Conservation (phyloP, 768 basidiomycete genomes). For the Boletus coccyginus region DNA sequence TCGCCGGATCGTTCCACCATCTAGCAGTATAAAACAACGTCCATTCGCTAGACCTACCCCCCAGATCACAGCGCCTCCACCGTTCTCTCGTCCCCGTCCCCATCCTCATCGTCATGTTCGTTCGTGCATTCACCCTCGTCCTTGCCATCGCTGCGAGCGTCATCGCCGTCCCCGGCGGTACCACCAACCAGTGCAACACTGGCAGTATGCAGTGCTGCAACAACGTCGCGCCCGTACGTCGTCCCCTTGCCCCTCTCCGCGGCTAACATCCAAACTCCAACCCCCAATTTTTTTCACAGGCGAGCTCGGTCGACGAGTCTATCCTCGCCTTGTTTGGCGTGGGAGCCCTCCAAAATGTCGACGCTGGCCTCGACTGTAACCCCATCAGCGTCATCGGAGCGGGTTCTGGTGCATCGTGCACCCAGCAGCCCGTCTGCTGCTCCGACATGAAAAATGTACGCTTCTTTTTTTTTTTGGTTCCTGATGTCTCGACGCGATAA, state of each 20-base stretch:
- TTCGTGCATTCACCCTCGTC: slow-evolving; percentile 7
- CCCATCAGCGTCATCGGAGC: not conserved
- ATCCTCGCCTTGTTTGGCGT: not conserved
- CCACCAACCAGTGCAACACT: slow-evolving; percentile 10
- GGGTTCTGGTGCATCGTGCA: not conserved
- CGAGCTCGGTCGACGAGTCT: rapidly evolving
- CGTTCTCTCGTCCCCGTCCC: not conserved
- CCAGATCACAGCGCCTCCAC: not conserved
- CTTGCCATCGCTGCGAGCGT: slow-evolving; percentile 10
- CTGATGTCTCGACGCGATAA: not conserved
- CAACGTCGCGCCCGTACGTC: not conserved
- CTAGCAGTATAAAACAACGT: slow-evolving; percentile 19
- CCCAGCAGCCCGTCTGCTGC: slow-evolving; percentile 12
- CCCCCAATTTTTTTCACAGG: not conserved
- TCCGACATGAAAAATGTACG: not conserved
- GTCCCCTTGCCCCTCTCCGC: no score
- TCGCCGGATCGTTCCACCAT: slow-evolving; percentile 10
- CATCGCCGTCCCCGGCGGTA: not conserved
- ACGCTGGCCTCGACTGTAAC: not conserved
- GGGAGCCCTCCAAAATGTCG: not conserved
- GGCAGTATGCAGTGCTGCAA: slow-evolving; percentile 13
- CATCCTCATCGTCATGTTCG: slow-evolving; percentile 9
- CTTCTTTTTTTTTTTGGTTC: not conserved
- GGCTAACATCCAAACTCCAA: not conserved
- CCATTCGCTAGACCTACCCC: not conserved